Conservation (phyloP, 2,329 filamentous ascomycete species). For the Dendryphion nanum region DNA sequence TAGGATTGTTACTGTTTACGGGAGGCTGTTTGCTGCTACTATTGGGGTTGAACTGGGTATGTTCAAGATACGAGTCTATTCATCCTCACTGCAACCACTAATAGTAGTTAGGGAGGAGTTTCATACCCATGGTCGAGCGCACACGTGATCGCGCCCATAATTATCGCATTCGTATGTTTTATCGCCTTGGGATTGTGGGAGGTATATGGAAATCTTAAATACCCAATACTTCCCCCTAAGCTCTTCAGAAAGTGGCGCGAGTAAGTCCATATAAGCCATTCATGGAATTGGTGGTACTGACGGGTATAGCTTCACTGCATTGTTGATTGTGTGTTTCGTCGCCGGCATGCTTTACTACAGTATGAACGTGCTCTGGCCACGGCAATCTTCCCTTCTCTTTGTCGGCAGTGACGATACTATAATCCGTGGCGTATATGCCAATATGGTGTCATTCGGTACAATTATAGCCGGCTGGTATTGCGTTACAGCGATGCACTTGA, state of each 20-base stretch:
- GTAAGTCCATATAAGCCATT: conserved; percentile 1
- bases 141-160: conserved; percentile 47
- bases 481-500: conserved; percentile 25
- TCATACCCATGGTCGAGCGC: conserved; percentile 42
- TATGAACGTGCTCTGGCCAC: conserved; percentile 26
- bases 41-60: conserved; percentile 52
- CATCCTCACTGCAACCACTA: neutral
- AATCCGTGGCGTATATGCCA: conserved; percentile 23
- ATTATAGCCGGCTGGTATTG: conserved; percentile 27
- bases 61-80: too few relatives aligned
- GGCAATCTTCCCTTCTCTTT: conserved; percentile 21
- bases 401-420: conserved; percentile 16
- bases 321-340: conserved; percentile 18
- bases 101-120: conserved; percentile 27
- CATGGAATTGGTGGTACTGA: too few relatives aligned
- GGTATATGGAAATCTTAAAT: conserved; percentile 43
- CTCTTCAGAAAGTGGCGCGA: conserved; percentile 19
- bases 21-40: conserved; percentile 37
- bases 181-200: conserved; percentile 49
- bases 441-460: conserved; percentile 25
- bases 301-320: conserved; percentile 14
- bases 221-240: conserved; percentile 30
- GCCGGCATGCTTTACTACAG: conserved; percentile 27
- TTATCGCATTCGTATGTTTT: conserved; percentile 45
- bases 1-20: conserved; percentile 50